Evolutionary conservation across 371 early-diverging fungal species (phyloP), one percentile per base, ranked within the genome.

Genomic region (Lichtheimia corymbifera): DNA sequence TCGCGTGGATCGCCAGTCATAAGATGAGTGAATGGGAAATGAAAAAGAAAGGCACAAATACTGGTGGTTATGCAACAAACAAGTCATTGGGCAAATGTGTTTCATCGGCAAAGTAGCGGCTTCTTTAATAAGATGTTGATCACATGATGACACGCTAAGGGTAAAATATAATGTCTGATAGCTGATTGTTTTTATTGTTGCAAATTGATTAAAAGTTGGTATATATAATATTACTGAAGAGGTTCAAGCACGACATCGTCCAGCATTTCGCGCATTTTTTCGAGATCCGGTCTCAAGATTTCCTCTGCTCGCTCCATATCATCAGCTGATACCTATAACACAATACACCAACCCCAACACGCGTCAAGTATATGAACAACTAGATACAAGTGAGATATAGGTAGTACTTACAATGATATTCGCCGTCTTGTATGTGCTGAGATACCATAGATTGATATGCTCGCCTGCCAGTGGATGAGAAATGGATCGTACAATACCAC

Each of bases 401-500:
- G 3, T 35, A 9, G 5, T 22, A 4, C 76, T 72, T 65, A 90
- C 91, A 56, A 91, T 73, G 14, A 91, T 81, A 59, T 91, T 91
- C 24, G 91, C 90, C 5, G 88, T 87, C 55, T 75, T 86, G 56
- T 73, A 87, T 9, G 91, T 91, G 59, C 88, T 87, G 55, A 91
- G 64, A 67, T 87, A 91, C 53, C 89, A 63, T 47, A 91, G 58
- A 59, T 91, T 88, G 54, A 91, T 87, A 30, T 80, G 84, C 0
- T 77, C 80, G 35, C 76, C 79, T 20, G 71, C 73, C 53, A 91
- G 74, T 6, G 88, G 89, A 57, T 87, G 82, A n/a, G 89, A 83
- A 59, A 91, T 89, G 12, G 89, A 89, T 58, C 84, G 83, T 9
- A 89, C 87, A 62, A 91, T 89, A 65, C 91, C 91, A 55, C 83